Evolutionary conservation across 2,329 filamentous ascomycete species (phyloP).

Genomic region (Fusarium longipes): DNA sequence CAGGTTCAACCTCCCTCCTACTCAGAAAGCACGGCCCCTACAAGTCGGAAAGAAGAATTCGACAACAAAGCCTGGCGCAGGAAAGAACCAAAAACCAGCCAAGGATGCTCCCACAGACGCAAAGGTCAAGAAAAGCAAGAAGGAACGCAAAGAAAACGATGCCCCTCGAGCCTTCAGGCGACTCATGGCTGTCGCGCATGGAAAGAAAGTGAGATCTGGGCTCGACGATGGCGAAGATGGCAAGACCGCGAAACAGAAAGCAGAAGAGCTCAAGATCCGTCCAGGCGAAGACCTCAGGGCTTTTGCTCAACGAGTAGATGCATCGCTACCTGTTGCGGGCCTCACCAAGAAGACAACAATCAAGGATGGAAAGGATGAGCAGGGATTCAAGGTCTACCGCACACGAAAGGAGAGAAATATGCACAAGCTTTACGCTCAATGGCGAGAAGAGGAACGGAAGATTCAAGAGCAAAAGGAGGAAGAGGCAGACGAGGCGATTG

Average conservation of each 20-base stretch:
- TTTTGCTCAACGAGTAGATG: slow-evolving; percentile 85
- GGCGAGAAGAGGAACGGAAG: slow-evolving; percentile 74
- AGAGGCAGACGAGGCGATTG: slow-evolving; percentile 72
- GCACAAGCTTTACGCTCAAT: slow-evolving; percentile 82
- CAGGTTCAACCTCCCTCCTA: slow-evolving; percentile 64
- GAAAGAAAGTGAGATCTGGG: slow-evolving; percentile 70
- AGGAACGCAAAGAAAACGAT: slow-evolving; percentile 72
- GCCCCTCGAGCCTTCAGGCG: slow-evolving; percentile 89
- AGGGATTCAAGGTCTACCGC: slow-evolving; percentile 73
- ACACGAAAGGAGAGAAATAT: slow-evolving; percentile 90
- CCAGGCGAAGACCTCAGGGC: slow-evolving; percentile 87
- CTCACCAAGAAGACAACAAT: slow-evolving; percentile 70
- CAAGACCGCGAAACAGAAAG: slow-evolving; percentile 43
- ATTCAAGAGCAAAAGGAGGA: slow-evolving; percentile 73
- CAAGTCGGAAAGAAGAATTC: slow-evolving; percentile 55
- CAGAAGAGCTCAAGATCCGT: slow-evolving; percentile 72
- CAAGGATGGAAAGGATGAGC: slow-evolving; percentile 70
- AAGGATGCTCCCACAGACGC: slow-evolving; percentile 48
- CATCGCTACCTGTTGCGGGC: slow-evolving; percentile 79
- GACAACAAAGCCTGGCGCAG: slow-evolving; percentile 41
- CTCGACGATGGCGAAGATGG: slow-evolving; percentile 74
- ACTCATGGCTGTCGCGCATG: slow-evolving; percentile 78
- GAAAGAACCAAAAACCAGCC: slow-evolving; percentile 4
- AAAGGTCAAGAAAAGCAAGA: slow-evolving; percentile 56
- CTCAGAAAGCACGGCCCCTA: slow-evolving; percentile 62